Base-by-base conservation (phyloP, 306 rosid species). In the Vachellia collinsii region DNA sequence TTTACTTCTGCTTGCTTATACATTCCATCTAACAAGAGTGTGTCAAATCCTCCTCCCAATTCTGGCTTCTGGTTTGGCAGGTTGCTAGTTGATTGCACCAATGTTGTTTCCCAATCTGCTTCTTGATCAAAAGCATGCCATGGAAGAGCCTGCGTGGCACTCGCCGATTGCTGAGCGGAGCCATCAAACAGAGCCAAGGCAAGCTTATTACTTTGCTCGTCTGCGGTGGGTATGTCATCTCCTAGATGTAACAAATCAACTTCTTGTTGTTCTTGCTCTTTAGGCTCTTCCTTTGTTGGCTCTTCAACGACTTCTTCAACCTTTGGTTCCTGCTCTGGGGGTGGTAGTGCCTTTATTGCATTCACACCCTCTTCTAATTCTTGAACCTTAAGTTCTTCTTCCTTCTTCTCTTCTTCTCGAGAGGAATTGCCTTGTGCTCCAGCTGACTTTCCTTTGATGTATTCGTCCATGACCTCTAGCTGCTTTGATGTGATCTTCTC, bases 101-200 rank as follows among this genome's bases (percentile, higher is more conserved):
- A 54, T 6, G 97, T 85, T 7, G 94, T 80, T 79, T 96, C 99
- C 99, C 99, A 96, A 50, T 96, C 98, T 13, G 86, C 76, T 1
- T 75, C 74, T 0, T 87, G 90, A 2, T 92, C 92, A 8, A 96
- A 96, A 10, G 94, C 94, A 62, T 93, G 87, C 98, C 99, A 96
- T 71, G 86, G 84, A 86, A 85, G 92, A 64, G 88, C 85, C 23
- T 88, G 76, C 1, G 81, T 79, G 4, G 74, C 53, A 34, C 76
- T 76, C 14, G 75, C 61, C 74, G 75, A 48, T 81, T 72, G 9
- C 34, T 79, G 14, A 65, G 78, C 84, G 14, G 34, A 67, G 3
- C 96, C 89, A 54, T 96, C 94, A 78, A 96, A 96, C 67, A 96
- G 88, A 38, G 98, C 99, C 39, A 92, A 79, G 7, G 94, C 94